Conservation (phyloP, 2,329 filamentous ascomycete species). For the Ceratocystiopsis sp. region DNA sequence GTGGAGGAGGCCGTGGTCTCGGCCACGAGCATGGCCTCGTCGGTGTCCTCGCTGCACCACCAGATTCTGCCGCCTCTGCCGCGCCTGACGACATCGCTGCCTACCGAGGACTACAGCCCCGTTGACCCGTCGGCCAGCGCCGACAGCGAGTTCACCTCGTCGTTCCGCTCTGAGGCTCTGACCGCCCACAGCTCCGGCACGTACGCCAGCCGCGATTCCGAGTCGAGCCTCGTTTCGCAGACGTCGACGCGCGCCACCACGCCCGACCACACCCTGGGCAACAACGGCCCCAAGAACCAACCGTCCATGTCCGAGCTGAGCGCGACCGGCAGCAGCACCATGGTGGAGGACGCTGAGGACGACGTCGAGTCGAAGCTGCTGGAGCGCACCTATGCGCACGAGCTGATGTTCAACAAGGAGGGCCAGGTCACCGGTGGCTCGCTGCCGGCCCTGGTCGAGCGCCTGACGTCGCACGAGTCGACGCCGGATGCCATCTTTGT, state of each 20-base stretch:
- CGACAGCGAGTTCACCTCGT: slow-evolving; percentile 32
- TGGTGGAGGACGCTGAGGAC: slow-evolving; percentile 50
- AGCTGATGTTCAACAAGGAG: slow-evolving; percentile 86
- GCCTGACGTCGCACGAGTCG: slow-evolving; percentile 79
- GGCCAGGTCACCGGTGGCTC: slow-evolving; percentile 89
- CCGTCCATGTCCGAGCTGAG: slow-evolving; percentile 54
- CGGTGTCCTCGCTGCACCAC: slow-evolving; percentile 27
- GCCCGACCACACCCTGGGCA: slow-evolving; percentile 43
- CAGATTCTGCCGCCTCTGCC: slow-evolving; percentile 38
- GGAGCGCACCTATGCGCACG: slow-evolving; percentile 82
- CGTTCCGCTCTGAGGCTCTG: slow-evolving; percentile 49
- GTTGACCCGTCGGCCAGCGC: slow-evolving; percentile 26
- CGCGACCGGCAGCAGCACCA: slow-evolving; percentile 43
- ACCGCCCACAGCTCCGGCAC: slow-evolving; percentile 63
- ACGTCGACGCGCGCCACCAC: slow-evolving; percentile 80
- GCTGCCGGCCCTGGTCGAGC: slow-evolving; percentile 79
- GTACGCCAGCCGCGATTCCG: slow-evolving; percentile 64
- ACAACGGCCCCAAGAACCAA: slow-evolving; percentile 29
- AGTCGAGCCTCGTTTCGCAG: slow-evolving; percentile 62
- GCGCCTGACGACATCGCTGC: slow-evolving; percentile 34
- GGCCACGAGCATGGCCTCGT: slow-evolving; percentile 26
- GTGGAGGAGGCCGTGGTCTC: slow-evolving; percentile 20
- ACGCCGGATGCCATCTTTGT: slow-evolving; percentile 87
- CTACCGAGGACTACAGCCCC: slow-evolving; percentile 30
- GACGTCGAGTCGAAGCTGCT: slow-evolving; percentile 72